These are phyloP conservation scores for Phytophthora meadii DNA, from an alignment of 352 stramenopile genomes.

Conservation along the genomic window DNA sequence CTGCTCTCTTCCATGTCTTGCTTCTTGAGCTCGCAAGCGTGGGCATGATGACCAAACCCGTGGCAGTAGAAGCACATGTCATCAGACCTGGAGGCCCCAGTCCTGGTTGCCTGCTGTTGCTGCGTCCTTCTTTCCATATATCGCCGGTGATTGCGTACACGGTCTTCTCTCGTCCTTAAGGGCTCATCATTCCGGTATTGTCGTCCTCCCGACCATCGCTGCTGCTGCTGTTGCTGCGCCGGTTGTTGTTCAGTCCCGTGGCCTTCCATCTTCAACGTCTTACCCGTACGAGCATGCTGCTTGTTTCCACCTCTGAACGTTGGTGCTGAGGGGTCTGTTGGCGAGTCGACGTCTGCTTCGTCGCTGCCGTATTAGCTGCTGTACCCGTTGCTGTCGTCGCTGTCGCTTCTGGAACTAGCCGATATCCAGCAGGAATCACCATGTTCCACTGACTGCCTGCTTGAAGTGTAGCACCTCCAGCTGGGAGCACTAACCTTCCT, in stretches of 20 bases:
- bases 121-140: no score
- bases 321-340: neutral
- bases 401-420: constrained; percentile 1
- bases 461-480: neutral
- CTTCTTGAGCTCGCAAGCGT: no score
- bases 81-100: neutral
- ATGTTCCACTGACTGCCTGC: constrained; percentile 1
- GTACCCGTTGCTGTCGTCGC: no score
- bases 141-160: no score
- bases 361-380: neutral
- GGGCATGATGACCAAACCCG: no score
- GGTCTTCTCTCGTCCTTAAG: neutral
- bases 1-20: no score
- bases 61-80: no score
- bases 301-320: neutral
- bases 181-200: neutral
- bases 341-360: neutral
- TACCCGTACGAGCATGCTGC: neutral
- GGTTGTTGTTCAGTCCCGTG: neutral
- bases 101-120: no score
- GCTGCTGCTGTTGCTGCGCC: neutral
- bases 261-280: constrained; percentile 1
- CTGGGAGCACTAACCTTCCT: neutral
- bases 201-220: neutral
- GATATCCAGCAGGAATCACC: constrained; percentile 2